Base-by-base conservation (phyloP, 305 asterid genomes). In the Fraxinus sp. region DNA sequence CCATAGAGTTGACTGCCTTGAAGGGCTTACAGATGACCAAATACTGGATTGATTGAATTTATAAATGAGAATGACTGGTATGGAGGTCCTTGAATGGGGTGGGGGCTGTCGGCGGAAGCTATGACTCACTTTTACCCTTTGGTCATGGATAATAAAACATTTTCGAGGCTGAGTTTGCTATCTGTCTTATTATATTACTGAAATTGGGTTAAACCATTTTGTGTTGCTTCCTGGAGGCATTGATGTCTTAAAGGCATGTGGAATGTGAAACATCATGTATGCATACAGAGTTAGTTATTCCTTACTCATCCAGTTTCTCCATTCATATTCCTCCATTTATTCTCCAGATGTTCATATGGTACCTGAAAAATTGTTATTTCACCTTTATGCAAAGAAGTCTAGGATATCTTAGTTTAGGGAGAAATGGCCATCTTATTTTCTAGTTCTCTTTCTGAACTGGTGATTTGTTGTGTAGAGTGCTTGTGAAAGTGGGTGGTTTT, bases 401-500 rank as follows among this genome's bases (percentile, higher is more conserved):
- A 81, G 64, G 11, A n/a, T 7, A 24, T 28, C 49, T n/a, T 35
- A 80, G 8, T 2, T 83, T 26, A 73, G 36, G 78, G 74, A 70
- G 64, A 77, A 78, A 75, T 16, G 77, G 57, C 74, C 33, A 68
- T 49, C 66, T 52, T 37, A 71, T 59, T 28, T 73, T 32, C 79
- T 77, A 14, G 28, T 76, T 77, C 49, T 80, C 85, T 78, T 22
- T 78, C 64, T 80, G 35, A 75, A 62, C 80, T 77, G 66, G 59
- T 39, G 37, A 57, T 84, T 86, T 89, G 18, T 83, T 81, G 85
- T 83, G 82, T 86, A 96, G 99, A 91, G 82, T 89, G 99, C 99
- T 84, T 92, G 98, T 88, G 87, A 85, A 73, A 83, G 75, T 80
- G 93, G 92, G 46, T 96, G 98, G 99, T 96, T 94, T 90, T 52